Percentiles rank a stretch among this genome's conserved stretches.
Conservation (phyloP, 2,329 filamentous ascomycete genomes). For the Fusarium continuum region DNA sequence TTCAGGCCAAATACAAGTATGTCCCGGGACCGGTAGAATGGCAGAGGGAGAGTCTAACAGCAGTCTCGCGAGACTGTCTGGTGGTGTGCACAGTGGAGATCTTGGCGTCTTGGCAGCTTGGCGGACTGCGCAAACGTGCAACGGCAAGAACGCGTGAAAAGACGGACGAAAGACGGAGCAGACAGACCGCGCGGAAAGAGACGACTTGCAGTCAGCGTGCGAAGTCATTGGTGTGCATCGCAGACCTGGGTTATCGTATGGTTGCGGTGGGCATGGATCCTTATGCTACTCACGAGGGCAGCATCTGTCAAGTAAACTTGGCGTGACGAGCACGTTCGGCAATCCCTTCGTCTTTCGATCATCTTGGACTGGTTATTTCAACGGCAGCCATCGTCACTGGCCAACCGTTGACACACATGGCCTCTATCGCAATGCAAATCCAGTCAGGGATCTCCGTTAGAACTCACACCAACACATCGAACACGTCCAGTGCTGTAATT, state of each 20-base stretch:
- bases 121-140: slow-evolving; percentile 23
- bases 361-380: slow-evolving; percentile 17
- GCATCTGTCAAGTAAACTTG: slow-evolving; percentile 8
- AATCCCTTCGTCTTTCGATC: slow-evolving; percentile 20
- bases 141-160: not conserved
- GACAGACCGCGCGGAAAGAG: slow-evolving; percentile 12
- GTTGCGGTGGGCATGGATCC: slow-evolving; percentile 6
- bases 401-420: slow-evolving; percentile 16
- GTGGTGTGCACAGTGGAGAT: slow-evolving; percentile 40
- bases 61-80: slow-evolving; percentile 20
- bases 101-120: slow-evolving; percentile 38
- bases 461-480: not conserved
- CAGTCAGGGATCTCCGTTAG: not conserved
- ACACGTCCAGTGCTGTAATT: slow-evolving; percentile 1
- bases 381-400: slow-evolving; percentile 15
- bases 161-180: too few relatives aligned
- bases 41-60: slow-evolving; percentile 3
- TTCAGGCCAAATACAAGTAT: slow-evolving; percentile 1
- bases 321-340: slow-evolving; percentile 2
- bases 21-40: slow-evolving; percentile 13
- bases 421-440: not conserved
- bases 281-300: slow-evolving; percentile 3
- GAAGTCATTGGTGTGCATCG: slow-evolving; percentile 40
- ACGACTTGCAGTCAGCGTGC: slow-evolving; percentile 24
- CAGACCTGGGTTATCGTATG: slow-evolving; percentile 23